Base-by-base conservation (phyloP, 768 basidiomycete genomes). In the Macrolepiota dolichaula region DNA sequence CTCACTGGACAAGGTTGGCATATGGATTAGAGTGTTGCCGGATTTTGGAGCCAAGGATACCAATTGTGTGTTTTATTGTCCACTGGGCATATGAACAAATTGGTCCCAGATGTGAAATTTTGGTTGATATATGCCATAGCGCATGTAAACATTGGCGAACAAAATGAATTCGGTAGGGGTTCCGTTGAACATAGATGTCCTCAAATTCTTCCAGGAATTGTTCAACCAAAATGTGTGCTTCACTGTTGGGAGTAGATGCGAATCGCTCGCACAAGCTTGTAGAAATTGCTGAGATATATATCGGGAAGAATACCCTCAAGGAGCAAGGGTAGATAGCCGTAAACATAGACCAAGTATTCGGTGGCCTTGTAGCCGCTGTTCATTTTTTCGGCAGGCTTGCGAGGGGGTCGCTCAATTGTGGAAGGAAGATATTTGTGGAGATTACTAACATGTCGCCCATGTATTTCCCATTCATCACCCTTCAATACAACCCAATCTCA, bases 331-430 rank as follows among this genome's bases (percentile, higher is more conserved):
- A 70, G 71, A 36, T 76, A 70, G 0, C 74, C 71, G 65, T 65
- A 77, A 15, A 78, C 7, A 58, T 76, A 77, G 0, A 65, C 49
- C 2, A 68, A 62, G 44, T 61, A 79, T 55, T 79, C 76, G 32
- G 66, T 67, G 1, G 76, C 75, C 47, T 79, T 78, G 64, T 77
- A 80, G 0, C 76, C 74, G 61, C 74, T 76, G 3, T 62, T 64
- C 4, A 78, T 72, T 44, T 77, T 78, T 59, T 76, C 67, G 0
- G 70, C 70, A 22, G 66, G 69, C 63, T 72, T 72, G 12, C 65
- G 66, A 38, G 72, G 72, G 13, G 69, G 68, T 0, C 67, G 63
- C 38, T 70, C 63, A 63, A 69, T 72, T 3, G 67, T 68, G 12
- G 63, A 63, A 1, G 71, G 72, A 47, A 74, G 62, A 58, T 68